These are phyloP conservation scores for Ulmus americana DNA, from an alignment of 331 rosid species.

Conservation along the genomic window DNA sequence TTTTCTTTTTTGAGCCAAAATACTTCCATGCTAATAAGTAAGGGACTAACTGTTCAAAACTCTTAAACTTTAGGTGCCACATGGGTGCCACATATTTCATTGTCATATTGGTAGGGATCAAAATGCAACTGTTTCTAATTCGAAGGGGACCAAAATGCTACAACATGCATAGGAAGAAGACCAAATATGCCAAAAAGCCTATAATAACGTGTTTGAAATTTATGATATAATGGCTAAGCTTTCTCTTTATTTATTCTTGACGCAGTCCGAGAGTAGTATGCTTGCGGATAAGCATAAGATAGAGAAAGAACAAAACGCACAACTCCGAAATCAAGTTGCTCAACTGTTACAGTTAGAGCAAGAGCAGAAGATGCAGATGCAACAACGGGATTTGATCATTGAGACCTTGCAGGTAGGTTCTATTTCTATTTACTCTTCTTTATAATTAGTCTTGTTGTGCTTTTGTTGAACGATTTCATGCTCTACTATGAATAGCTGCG, in stretches of 20 bases:
- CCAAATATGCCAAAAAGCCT: too few species aligned
- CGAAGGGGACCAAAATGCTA: too few species aligned
- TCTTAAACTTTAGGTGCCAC: too few species aligned
- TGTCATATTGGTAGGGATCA: too few species aligned
- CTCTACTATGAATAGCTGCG: background rate
- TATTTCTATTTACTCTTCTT: constrained; percentile 1
- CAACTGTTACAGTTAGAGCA: constrained; percentile 78
- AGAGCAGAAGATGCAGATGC: constrained; percentile 71
- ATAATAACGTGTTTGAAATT: background rate
- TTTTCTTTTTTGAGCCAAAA: too few species aligned
- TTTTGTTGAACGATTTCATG: constrained; percentile 1
- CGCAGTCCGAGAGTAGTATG: constrained; percentile 79
- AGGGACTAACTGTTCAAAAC: too few species aligned
- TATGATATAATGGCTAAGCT: constrained; percentile 22
- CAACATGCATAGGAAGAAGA: too few species aligned
- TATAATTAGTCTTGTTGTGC: background rate
- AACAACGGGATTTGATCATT: constrained; percentile 68
- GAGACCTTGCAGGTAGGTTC: constrained; percentile 70
- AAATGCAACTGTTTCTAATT: too few species aligned
- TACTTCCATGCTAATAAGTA: too few species aligned
- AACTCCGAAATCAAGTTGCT: constrained; percentile 87
- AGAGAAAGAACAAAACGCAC: constrained; percentile 84
- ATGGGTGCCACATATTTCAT: too few species aligned
- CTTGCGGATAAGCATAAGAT: constrained; percentile 67
- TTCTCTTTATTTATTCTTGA: constrained; percentile 28